Percentiles rank a stretch among this genome's conserved stretches.
phyloP scores from a whole-genome alignment of 345 rosid species.

The Lumnitzera racemosa region DNA sequence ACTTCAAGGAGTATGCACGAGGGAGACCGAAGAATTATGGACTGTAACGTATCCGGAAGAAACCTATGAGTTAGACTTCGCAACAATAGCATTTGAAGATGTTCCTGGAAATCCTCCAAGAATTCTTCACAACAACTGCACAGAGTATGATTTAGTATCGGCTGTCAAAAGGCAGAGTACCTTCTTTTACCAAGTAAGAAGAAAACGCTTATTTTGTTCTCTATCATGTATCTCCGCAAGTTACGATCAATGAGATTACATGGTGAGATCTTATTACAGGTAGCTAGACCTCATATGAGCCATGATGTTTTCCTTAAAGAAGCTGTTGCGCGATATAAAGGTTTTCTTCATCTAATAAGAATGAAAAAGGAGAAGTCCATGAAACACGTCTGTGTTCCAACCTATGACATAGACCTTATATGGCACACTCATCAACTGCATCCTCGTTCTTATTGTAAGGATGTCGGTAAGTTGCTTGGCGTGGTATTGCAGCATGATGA shows the following conservation, averaged over 20 bases:
- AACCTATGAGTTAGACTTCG: constrained; percentile 56
- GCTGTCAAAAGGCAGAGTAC: constrained; percentile 90
- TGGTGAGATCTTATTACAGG: constrained; percentile 28
- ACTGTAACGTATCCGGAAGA: constrained; percentile 54
- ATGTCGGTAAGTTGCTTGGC: constrained; percentile 8
- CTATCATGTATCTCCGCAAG: no score
- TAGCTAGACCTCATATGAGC: constrained; percentile 55
- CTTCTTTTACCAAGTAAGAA: constrained; percentile 74
- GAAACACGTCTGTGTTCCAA: not conserved
- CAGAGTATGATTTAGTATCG: constrained; percentile 70
- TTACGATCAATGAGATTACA: no score
- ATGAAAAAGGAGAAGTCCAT: not conserved
- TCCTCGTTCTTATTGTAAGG: constrained; percentile 1
- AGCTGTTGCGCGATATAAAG: not conserved
- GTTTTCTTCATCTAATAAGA: not conserved
- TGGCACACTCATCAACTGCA: constrained; percentile 8
- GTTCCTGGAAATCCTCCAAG: constrained; percentile 22
- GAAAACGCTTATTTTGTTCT: no score
- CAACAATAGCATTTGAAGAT: constrained; percentile 18
- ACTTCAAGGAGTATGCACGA: constrained; percentile 31
- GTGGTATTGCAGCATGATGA: constrained; percentile 34
- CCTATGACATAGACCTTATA: constrained; percentile 2
- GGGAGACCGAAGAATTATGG: constrained; percentile 61
- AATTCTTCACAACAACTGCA: constrained; percentile 33
- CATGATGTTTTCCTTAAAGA: not conserved